Evolutionary conservation across 2,329 filamentous ascomycete genomes (phyloP).

Genomic region (Aspergillus fischeri): DNA sequence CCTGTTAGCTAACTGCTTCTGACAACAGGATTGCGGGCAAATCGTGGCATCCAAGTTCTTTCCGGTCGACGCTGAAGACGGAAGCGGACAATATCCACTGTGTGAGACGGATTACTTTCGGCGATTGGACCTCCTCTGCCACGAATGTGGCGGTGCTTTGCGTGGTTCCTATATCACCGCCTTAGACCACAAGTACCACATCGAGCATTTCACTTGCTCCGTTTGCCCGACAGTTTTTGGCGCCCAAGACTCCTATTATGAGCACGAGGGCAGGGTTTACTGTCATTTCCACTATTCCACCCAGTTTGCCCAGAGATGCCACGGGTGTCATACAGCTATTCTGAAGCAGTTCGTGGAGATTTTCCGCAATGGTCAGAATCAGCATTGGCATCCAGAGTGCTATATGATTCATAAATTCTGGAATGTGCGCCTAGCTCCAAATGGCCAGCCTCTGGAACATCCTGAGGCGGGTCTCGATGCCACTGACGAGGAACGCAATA

Average conservation of each 20-base stretch:
- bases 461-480: conserved; percentile 51
- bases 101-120: conserved; percentile 98
- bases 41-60: conserved; percentile 99
- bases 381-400: conserved; percentile 99
- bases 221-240: conserved; percentile 97
- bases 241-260: conserved; percentile 97
- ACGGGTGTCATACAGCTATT: conserved; percentile 94
- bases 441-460: conserved; percentile 49
- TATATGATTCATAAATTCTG: conserved; percentile 99
- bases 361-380: conserved; percentile 94
- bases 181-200: conserved; percentile 95
- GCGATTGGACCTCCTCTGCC: conserved; percentile 83
- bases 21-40: conserved; percentile 79
- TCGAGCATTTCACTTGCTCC: conserved; percentile 98
- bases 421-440: conserved; percentile 81
- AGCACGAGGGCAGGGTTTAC: conserved; percentile 93
- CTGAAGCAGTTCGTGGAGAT: conserved; percentile 99
- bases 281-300: conserved; percentile 99
- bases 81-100: conserved; percentile 78
- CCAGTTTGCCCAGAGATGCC: conserved; percentile 91
- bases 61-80: conserved; percentile 86
- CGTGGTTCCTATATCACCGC: conserved; percentile 98
- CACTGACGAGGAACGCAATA: conserved; percentile 65
- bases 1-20: conserved; percentile 17
- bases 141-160: conserved; percentile 85